Percentiles rank a stretch among this genome's conserved stretches.
These are phyloP conservation scores for Scutellospora calospora DNA, from an alignment of 371 early-diverging fungal species.

Conservation along the genomic window DNA sequence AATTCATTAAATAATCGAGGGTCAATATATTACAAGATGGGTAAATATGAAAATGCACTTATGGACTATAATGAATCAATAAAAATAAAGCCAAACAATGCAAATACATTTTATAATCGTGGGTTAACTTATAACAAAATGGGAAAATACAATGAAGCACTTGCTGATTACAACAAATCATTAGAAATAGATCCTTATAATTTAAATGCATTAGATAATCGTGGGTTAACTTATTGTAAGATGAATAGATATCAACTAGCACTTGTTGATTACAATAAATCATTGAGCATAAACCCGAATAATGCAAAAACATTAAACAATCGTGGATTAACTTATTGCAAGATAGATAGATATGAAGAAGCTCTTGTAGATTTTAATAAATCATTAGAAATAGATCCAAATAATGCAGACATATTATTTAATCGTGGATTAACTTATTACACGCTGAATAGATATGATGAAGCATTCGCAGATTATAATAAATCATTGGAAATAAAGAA, in stretches of 20 bases:
- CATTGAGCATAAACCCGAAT: too few relatives aligned
- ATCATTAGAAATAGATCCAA: not conserved
- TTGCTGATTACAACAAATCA: not conserved
- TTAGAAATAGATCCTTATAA: not conserved
- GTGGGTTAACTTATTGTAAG: too few relatives aligned
- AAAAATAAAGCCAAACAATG: constrained; percentile 6
- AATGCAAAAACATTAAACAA: too few relatives aligned
- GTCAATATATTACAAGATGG: constrained; percentile 4
- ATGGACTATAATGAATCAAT: constrained; percentile 11
- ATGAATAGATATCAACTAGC: too few relatives aligned
- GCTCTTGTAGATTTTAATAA: constrained; percentile 19
- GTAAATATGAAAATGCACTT: constrained; percentile 1
- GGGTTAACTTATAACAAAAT: not conserved
- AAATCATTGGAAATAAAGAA: not conserved
- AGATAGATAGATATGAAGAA: constrained; percentile 25
- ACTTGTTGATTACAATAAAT: too few relatives aligned
- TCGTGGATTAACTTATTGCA: too few relatives aligned
- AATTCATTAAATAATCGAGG: constrained; percentile 23
- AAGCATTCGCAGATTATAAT: constrained; percentile 25
- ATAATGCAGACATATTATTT: not conserved
- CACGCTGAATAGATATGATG: constrained; percentile 1
- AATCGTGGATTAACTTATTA: constrained; percentile 32
- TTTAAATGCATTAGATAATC: too few relatives aligned
- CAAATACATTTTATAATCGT: not conserved
- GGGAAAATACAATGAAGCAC: constrained; percentile 19